Base-by-base conservation (phyloP, 108 stramenopile genomes). In the Epithemia pelagica region DNA sequence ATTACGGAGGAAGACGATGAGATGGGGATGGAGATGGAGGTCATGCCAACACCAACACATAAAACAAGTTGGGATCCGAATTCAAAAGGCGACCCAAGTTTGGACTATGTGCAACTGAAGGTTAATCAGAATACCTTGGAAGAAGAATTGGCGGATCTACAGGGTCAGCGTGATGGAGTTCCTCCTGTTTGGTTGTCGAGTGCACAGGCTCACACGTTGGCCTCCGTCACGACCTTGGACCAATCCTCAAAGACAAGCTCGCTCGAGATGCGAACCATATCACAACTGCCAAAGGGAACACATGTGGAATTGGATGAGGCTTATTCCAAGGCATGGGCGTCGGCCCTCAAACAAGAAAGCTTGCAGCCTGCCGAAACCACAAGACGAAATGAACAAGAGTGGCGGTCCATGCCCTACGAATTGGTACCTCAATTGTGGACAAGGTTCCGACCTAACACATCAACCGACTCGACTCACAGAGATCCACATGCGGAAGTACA, bases 401-500 rank as follows among this genome's bases (percentile, higher is more conserved):
- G 37, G 37, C 61, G 91, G 27, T 81, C 85, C 8, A 80, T 92
- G 85, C 80, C 87, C 18, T 92, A 92, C 55, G 63, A 71, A 62
- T 33, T 92, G 28, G 74, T 82, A 3, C 91, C 91, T 0, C 85
- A 89, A 63, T 69, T 74, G 0, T 92, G 91, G 91, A 67, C 51
- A 22, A 75, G 91, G 30, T 58, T 90, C 54, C 76, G 84, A 23
- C 86, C 86, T 20, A 59, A 62, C n/a, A n/a, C n/a, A n/a, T n/a
- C n/a, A n/a, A n/a, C n/a, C n/a, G n/a, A n/a, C n/a, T n/a, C n/a
- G n/a, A n/a, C n/a, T n/a, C n/a, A n/a, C n/a, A n/a, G n/a, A n/a
- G n/a, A n/a, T n/a, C n/a, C n/a, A n/a, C n/a, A n/a, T n/a, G n/a
- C n/a, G n/a, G n/a, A n/a, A n/a, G n/a, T n/a, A n/a, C n/a, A n/a